A percentile compares a stretch with the other conserved stretches of the same genome.
These are phyloP conservation scores for Aphanocladium album DNA, from an alignment of 2,329 filamentous ascomycete genomes.

Conservation along the genomic window DNA sequence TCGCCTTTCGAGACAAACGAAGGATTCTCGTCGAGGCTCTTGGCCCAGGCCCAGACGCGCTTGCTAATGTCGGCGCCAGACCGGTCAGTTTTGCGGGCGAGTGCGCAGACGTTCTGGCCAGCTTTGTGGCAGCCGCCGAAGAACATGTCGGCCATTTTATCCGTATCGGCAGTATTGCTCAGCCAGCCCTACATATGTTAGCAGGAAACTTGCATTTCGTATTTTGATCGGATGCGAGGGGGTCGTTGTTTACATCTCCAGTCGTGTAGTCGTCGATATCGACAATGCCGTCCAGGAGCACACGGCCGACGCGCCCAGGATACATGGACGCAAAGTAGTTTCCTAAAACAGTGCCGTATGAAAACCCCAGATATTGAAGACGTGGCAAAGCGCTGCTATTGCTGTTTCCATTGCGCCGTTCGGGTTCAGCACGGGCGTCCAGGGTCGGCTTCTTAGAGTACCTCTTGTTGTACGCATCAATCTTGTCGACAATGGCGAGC, in stretches of 20 bases:
- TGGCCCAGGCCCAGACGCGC: constrained; percentile 29
- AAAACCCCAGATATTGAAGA: constrained; percentile 46
- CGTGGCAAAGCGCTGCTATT: constrained; percentile 15
- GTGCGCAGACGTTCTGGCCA: constrained; percentile 23
- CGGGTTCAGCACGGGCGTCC: neutral
- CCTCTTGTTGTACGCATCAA: constrained; percentile 28
- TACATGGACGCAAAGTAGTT: constrained; percentile 33
- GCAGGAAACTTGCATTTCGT: neutral
- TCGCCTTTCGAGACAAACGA: constrained; percentile 18
- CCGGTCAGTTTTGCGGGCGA: constrained; percentile 23
- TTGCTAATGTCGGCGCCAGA: constrained; percentile 24
- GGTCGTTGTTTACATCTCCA: constrained; percentile 21
- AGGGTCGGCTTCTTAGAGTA: neutral
- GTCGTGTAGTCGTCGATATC: constrained; percentile 33
- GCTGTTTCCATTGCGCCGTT: constrained; percentile 15
- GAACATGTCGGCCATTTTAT: constrained; percentile 29
- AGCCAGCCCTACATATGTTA: constrained; percentile 27
- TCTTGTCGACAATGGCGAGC: constrained; percentile 38
- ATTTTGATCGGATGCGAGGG: too few species aligned
- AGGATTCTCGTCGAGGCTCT: constrained; percentile 24
- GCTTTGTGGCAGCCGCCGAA: constrained; percentile 32
- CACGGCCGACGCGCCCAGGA: constrained; percentile 32
- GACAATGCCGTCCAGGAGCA: constrained; percentile 37
- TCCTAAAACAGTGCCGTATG: constrained; percentile 36
- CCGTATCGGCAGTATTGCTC: constrained; percentile 33